Base-by-base conservation (phyloP, 352 stramenopile genomes). In the Phytophthora aleatoria region DNA sequence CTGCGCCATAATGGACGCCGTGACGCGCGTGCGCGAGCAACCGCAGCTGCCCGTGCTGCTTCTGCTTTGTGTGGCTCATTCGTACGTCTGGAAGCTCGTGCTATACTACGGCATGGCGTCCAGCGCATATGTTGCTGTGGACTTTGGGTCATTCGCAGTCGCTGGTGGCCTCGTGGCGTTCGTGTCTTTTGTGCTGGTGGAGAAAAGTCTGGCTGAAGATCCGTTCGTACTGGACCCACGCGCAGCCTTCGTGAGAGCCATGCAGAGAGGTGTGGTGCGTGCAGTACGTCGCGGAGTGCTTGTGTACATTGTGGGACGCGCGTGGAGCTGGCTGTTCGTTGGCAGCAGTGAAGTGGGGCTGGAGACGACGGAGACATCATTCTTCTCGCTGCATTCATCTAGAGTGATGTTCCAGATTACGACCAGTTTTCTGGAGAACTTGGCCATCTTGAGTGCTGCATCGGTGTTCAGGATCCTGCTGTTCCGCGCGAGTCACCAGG, bases 381-480 rank as follows among this genome's bases (percentile, higher is more conserved):
- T 71, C 39, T 71, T 76, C n/a, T 67, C 63, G 24, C 27, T 76
- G 13, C 31, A 69, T 28, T 50, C 71, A 30, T 60, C 61, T 1
- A 71, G 66, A 33, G 43, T 73, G 31, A 56, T 43, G 35, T 88
- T 88, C 66, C 73, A 86, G 26, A 41, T 88, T 28, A 71, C 68
- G n/a, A 81, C 62, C 38, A 77, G 74, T 64, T 53, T 71, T 12
- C 39, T 81, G 8, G 79, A 89, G 50, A 85, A 66, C 60, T 73
- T 86, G 26, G 73, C 74, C 6, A 63, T 71, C 16, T 53, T 89
- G n/a, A 67, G 39, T 20, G 62, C 73, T 6, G 63, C 75, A 8
- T 82, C 79, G 0, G 67, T 86, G 39, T 86, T 85, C 61, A 69
- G 79, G 26, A 78, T 85, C 39, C 35, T 86, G 57, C 63, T 89